phyloP scores from a whole-genome alignment of 176 grass and related monocot genomes.

The Neostapfia colusana region DNA sequence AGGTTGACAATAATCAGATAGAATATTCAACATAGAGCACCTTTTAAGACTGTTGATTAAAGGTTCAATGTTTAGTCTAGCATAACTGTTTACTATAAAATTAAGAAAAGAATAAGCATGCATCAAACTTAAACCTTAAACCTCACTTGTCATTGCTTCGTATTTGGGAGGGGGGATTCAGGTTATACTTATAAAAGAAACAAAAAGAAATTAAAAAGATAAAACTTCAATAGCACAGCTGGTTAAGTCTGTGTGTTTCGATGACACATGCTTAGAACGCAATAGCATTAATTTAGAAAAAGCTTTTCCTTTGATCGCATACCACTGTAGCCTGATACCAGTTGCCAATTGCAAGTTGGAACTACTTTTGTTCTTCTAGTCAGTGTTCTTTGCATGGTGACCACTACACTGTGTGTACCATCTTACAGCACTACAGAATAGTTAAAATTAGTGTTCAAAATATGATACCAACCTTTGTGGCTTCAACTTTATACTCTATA shows the following conservation, averaged over 20 bases:
- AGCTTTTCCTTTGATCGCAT: background rate
- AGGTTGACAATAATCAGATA: constrained; percentile 33
- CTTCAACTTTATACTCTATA: constrained; percentile 80
- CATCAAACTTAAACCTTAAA: constrained; percentile 5
- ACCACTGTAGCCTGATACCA: background rate
- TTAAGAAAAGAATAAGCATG: constrained; percentile 27
- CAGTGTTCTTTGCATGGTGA: background rate
- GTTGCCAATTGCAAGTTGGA: background rate
- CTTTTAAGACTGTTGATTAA: constrained; percentile 22
- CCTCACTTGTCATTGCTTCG: background rate
- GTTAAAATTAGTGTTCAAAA: constrained; percentile 11
- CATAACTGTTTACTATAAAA: constrained; percentile 17
- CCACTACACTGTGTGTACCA: background rate
- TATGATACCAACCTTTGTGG: constrained; percentile 67
- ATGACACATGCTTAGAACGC: background rate
- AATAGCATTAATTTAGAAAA: background rate
- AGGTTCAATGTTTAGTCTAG: background rate
- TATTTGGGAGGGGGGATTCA: background rate
- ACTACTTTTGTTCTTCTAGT: background rate
- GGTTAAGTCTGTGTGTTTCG: background rate
- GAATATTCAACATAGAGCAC: constrained; percentile 30
- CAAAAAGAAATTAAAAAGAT: background rate
- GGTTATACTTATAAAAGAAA: background rate
- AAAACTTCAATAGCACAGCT: constrained; percentile 10
- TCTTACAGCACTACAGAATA: background rate